A percentile compares a stretch with the other conserved stretches of the same genome.
These are phyloP conservation scores for Dictyostelium firmibasis DNA, from an alignment of 78 protist species.

Conservation along the genomic window DNA sequence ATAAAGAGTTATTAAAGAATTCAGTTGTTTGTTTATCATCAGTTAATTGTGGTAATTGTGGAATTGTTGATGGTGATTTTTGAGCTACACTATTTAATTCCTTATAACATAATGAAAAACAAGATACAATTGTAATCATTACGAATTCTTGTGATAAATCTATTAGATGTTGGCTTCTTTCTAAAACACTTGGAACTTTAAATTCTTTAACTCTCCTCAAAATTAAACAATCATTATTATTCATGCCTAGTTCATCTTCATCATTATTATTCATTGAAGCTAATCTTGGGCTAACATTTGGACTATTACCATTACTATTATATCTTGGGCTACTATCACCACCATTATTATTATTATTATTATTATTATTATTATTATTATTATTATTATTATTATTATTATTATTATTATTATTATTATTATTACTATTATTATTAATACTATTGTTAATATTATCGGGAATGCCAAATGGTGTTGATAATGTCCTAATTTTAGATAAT, in stretches of 20 bases:
- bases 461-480: slow-evolving; percentile 16
- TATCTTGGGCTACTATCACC: background rate
- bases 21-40: background rate
- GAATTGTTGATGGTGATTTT: background rate
- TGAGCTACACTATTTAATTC: slow-evolving; percentile 2
- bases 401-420: background rate
- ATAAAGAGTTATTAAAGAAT: slow-evolving; percentile 13
- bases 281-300: background rate
- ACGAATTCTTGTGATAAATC: slow-evolving; percentile 51
- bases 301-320: background rate
- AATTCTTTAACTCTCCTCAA: background rate
- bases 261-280: too few species aligned
- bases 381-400: background rate
- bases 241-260: background rate
- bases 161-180: slow-evolving; percentile 28
- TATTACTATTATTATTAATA: background rate
- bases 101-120: background rate
- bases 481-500: background rate
- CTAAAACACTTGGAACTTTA: slow-evolving; percentile 1
- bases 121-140: slow-evolving; percentile 34
- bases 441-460: background rate
- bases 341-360: background rate
- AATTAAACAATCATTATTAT: background rate
- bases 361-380: background rate
- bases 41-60: background rate